Evolutionary conservation across 2,329 filamentous ascomycete genomes (phyloP).

Genomic region (Fusarium equiseti): DNA sequence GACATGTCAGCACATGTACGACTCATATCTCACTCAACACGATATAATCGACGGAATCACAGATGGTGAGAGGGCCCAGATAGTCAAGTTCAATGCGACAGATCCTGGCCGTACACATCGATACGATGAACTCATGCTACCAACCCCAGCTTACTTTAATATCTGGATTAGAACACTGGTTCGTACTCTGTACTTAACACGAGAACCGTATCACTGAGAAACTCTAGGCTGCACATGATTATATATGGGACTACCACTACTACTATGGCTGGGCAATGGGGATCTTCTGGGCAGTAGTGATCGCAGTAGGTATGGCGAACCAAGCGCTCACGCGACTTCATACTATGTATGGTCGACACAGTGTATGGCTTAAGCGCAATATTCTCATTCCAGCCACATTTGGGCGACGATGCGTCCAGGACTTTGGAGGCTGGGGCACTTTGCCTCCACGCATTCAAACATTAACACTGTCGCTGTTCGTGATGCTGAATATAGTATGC

Average conservation of each 20-base stretch:
- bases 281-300: not conserved
- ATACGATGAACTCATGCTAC: not conserved
- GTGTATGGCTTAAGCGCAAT: constrained; percentile 1
- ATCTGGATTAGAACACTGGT: constrained; percentile 16
- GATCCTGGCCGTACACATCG: not conserved
- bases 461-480: not conserved
- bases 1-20: not conserved
- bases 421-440: constrained; percentile 13
- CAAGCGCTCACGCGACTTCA: rapidly evolving
- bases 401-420: constrained; percentile 12
- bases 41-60: not conserved
- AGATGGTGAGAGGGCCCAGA: not conserved
- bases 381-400: not conserved
- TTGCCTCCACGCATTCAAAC: constrained; percentile 11
- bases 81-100: constrained; percentile 3
- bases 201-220: not conserved
- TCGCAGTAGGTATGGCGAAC: not conserved
- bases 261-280: constrained; percentile 21
- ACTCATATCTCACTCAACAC: not conserved
- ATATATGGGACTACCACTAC: constrained; percentile 11
- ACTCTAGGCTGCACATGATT: constrained; percentile 5
- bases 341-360: rapidly evolving
- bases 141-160: not conserved
- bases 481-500: constrained; percentile 1
- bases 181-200: rapidly evolving